Evolutionary conservation across 148 eudicot species (phyloP).

Genomic region (Pouteria glomerata): DNA sequence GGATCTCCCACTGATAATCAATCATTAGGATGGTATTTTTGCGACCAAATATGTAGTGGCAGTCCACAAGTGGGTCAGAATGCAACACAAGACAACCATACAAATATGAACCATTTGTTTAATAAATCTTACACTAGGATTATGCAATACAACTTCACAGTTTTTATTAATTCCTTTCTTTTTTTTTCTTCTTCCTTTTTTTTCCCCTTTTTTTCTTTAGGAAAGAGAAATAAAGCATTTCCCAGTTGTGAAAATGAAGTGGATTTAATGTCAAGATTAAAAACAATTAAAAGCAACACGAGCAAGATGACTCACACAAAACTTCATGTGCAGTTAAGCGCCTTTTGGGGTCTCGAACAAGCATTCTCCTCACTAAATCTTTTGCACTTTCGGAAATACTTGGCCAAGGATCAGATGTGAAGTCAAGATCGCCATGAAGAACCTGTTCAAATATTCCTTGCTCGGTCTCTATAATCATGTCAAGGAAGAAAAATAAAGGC

Average conservation of each 20-base stretch:
- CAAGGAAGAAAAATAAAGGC: background rate
- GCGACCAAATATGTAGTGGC: background rate
- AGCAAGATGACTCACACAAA: conserved; percentile 51
- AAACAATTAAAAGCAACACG: background rate
- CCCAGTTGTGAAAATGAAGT: conserved; percentile 10
- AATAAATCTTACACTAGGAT: background rate
- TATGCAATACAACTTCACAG: background rate
- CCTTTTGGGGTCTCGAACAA: conserved; percentile 67
- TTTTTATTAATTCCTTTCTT: too few relatives aligned
- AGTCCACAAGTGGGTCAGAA: background rate
- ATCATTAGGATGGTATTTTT: background rate
- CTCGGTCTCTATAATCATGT: conserved; percentile 48
- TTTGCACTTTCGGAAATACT: conserved; percentile 78
- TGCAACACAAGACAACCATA: too few relatives aligned
- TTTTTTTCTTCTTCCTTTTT: background rate
- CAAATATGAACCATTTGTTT: background rate
- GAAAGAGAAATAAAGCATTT: background rate
- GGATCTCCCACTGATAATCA: background rate
- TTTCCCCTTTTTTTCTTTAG: background rate
- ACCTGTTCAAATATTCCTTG: conserved; percentile 90
- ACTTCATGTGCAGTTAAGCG: conserved; percentile 85
- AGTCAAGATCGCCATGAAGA: conserved; percentile 82
- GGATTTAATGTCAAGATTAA: background rate
- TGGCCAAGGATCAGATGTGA: conserved; percentile 88
- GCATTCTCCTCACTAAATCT: conserved; percentile 86